phyloP scores from a whole-genome alignment of 805 yeast genomes.

The Wickerhamomyces kurtzmanii region DNA sequence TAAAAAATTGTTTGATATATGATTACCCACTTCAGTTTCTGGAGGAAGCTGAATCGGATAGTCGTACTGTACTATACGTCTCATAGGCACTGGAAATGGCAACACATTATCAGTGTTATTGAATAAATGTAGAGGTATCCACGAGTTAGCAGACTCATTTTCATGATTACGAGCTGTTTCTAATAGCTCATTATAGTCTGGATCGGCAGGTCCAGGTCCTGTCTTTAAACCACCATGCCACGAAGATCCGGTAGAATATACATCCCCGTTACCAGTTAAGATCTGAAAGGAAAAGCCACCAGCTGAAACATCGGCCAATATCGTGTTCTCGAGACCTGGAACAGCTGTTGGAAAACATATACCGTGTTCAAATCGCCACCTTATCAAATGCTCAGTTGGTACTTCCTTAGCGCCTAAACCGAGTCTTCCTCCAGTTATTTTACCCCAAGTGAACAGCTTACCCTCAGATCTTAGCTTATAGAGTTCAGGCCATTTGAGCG shows the following conservation, averaged over 20 bases:
- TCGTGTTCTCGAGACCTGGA: conserved; percentile 21
- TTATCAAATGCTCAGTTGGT: conserved; percentile 14
- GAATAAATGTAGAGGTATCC: conserved; percentile 1
- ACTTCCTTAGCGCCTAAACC: conserved; percentile 27
- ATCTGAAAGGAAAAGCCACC: conserved; percentile 61
- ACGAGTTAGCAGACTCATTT: too few relatives aligned
- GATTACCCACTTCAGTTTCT: too few relatives aligned
- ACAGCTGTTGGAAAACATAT: conserved; percentile 29
- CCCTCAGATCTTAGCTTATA: conserved; percentile 30
- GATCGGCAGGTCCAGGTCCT: conserved; percentile 30
- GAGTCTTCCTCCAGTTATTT: conserved; percentile 30
- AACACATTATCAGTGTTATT: not conserved
- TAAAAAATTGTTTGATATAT: too few relatives aligned
- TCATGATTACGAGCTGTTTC: conserved; percentile 16
- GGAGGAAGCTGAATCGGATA: too few relatives aligned
- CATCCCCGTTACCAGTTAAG: conserved; percentile 41
- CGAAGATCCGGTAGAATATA: conserved; percentile 43
- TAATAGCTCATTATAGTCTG: conserved; percentile 24
- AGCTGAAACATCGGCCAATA: conserved; percentile 40
- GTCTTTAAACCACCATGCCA: conserved; percentile 28
- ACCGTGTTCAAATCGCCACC: conserved; percentile 14
- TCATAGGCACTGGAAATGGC: too few relatives aligned
- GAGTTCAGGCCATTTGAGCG: conserved; percentile 45
- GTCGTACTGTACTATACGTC: too few relatives aligned
- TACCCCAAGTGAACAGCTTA: conserved; percentile 43